Evolutionary conservation across 2,329 filamentous ascomycete genomes (phyloP).

Genomic region (Fusarium falciforme): DNA sequence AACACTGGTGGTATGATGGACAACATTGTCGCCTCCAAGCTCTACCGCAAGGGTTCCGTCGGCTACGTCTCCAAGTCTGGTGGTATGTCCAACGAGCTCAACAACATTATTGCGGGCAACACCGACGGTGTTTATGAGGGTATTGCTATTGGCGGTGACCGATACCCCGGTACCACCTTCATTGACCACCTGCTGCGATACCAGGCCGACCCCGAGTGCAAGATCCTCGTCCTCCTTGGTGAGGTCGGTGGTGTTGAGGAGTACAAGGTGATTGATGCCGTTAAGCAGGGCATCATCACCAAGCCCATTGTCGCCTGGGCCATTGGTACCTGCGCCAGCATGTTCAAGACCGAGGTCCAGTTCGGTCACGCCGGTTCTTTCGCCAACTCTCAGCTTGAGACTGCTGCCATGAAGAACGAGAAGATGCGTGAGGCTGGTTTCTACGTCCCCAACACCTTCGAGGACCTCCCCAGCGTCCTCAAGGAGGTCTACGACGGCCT

Average conservation of each 20-base stretch:
- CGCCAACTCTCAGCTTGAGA: conserved; percentile 99
- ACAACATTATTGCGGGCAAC: conserved; percentile 98
- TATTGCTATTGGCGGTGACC: conserved; percentile 98
- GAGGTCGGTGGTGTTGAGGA: conserved; percentile 99
- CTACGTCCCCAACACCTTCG: conserved; percentile 94
- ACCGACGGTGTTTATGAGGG: conserved; percentile 99
- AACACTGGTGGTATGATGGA: conserved; percentile 99
- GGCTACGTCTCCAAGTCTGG: conserved; percentile 99
- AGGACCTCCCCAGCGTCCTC: conserved; percentile 87
- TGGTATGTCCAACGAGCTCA: conserved; percentile 99
- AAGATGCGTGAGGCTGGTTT: conserved; percentile 95
- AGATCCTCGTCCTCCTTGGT: conserved; percentile 94
- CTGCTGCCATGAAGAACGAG: conserved; percentile 96
- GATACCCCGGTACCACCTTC: conserved; percentile 98
- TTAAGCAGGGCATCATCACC: conserved; percentile 93
- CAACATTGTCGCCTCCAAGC: conserved; percentile 99
- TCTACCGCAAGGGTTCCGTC: conserved; percentile 98
- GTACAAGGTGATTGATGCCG: conserved; percentile 98
- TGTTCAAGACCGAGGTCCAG: conserved; percentile 99
- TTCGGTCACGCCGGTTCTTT: conserved; percentile 99
- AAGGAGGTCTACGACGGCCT: conserved; percentile 88
- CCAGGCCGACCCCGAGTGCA: conserved; percentile 96
- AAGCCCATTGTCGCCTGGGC: conserved; percentile 99
- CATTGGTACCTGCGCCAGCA: conserved; percentile 98
- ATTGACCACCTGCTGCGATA: conserved; percentile 98